A percentile compares a stretch with the other conserved stretches of the same genome.
phyloP scores from a whole-genome alignment of 345 rosid species.

The sweet orange (Citrus sinensis) region DNA sequence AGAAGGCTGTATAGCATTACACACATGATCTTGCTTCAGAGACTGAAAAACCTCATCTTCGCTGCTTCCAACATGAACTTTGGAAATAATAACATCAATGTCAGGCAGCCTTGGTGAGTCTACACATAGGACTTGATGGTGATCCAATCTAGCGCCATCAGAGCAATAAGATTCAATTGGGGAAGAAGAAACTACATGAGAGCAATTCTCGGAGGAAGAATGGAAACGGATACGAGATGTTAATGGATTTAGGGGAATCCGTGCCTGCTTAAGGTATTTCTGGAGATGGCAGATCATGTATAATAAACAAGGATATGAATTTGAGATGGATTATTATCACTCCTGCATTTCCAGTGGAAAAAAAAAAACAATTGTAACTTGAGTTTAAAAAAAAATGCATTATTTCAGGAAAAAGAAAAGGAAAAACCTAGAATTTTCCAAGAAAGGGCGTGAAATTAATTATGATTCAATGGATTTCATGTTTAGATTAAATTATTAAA shows the following conservation, averaged over 20 bases:
- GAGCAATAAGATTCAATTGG: constrained; percentile 20
- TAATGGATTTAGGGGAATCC: constrained; percentile 14
- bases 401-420: background rate
- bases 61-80: constrained; percentile 32
- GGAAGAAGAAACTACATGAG: constrained; percentile 16
- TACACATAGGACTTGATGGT: constrained; percentile 6
- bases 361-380: background rate
- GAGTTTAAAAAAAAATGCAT: background rate
- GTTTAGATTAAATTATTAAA: background rate
- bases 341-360: constrained; percentile 14
- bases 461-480: background rate
- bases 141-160: constrained; percentile 1
- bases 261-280: constrained; percentile 21
- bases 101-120: constrained; percentile 18
- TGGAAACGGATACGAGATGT: constrained; percentile 16
- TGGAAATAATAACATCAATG: constrained; percentile 28
- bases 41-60: constrained; percentile 47
- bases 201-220: constrained; percentile 17
- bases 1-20: constrained; percentile 39
- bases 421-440: background rate
- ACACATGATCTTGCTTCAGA: constrained; percentile 35
- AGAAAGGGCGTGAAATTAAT: too few relatives aligned
- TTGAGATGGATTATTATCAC: background rate
- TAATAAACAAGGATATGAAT: background rate
- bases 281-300: constrained; percentile 30